Conservation (phyloP, 169 alveolate genomes). For the Plasmodium knowlesi region DNA sequence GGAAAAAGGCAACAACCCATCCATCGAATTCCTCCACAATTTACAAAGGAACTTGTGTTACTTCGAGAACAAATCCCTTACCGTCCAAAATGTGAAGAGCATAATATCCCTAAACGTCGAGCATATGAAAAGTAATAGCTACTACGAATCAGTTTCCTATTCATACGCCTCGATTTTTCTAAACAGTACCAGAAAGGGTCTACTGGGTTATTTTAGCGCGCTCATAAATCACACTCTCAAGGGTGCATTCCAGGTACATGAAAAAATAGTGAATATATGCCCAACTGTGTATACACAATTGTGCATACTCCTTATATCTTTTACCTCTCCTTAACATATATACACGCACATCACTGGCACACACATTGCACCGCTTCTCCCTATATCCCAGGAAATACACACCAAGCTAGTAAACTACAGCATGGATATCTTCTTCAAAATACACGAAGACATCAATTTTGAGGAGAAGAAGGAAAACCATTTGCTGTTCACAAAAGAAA, state of each 20-base stretch:
- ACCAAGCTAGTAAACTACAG: conserved; percentile 48
- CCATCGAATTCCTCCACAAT: conserved; percentile 61
- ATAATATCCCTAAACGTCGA: conserved; percentile 44
- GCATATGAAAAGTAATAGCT: conserved; percentile 32
- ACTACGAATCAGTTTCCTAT: conserved; percentile 21
- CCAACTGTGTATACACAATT: neutral
- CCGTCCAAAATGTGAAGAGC: conserved; percentile 61
- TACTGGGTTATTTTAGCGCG: conserved; percentile 58
- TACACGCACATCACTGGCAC: neutral
- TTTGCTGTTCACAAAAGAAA: conserved; percentile 54
- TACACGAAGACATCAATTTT: conserved; percentile 66
- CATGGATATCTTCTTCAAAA: conserved; percentile 57
- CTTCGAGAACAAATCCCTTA: conserved; percentile 45
- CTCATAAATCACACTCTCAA: conserved; percentile 27
- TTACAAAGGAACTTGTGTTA: conserved; percentile 68
- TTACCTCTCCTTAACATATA: neutral
- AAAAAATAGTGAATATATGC: neutral
- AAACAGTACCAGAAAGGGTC: conserved; percentile 26
- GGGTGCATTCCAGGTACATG: conserved; percentile 24
- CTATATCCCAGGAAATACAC: conserved; percentile 16
- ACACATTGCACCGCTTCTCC: neutral
- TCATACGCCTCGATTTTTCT: conserved; percentile 38
- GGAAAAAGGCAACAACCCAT: conserved; percentile 44
- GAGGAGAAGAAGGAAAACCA: conserved; percentile 53
- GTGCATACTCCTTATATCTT: neutral